phyloP scores from a whole-genome alignment of 2,329 filamentous ascomycete species.

The Ilyonectria sp. region DNA sequence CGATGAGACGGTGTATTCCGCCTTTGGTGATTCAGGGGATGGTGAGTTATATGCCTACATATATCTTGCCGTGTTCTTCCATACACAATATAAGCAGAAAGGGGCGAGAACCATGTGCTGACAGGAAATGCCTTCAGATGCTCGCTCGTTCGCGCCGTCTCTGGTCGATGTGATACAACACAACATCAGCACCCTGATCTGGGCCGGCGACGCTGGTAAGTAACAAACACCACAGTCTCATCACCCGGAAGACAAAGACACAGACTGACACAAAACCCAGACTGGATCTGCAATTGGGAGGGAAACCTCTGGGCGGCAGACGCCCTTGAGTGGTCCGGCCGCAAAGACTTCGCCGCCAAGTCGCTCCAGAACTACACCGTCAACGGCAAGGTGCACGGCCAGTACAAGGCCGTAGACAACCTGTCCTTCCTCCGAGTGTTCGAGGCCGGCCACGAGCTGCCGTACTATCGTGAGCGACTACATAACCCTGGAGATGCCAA shows the following conservation, averaged over 20 bases:
- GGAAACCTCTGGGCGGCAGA: conserved; percentile 65
- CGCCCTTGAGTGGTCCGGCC: conserved; percentile 59
- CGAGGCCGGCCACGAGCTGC: conserved; percentile 71
- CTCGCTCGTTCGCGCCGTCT: conserved; percentile 60
- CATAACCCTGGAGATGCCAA: too few relatives aligned
- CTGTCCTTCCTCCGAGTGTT: conserved; percentile 72
- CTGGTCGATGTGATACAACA: conserved; percentile 63
- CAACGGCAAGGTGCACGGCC: conserved; percentile 61
- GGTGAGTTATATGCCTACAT: conserved; percentile 31
- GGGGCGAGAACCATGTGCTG: conserved; percentile 11
- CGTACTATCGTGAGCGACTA: conserved; percentile 57
- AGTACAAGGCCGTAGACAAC: conserved; percentile 68
- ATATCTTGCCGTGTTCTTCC: neutral
- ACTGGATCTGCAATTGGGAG: conserved; percentile 73
- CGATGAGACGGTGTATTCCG: conserved; percentile 42
- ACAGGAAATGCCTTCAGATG: conserved; percentile 46
- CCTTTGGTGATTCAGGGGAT: conserved; percentile 44
- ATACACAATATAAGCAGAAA: neutral
- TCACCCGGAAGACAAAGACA: neutral
- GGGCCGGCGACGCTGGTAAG: conserved; percentile 67
- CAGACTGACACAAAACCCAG: conserved; percentile 45
- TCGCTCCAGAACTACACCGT: conserved; percentile 61
- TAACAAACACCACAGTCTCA: neutral
- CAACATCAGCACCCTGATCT: conserved; percentile 65
- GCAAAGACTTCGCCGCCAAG: conserved; percentile 55